Evolutionary conservation across 441 rosid species (phyloP).

Genomic region (Manihot esculenta): DNA sequence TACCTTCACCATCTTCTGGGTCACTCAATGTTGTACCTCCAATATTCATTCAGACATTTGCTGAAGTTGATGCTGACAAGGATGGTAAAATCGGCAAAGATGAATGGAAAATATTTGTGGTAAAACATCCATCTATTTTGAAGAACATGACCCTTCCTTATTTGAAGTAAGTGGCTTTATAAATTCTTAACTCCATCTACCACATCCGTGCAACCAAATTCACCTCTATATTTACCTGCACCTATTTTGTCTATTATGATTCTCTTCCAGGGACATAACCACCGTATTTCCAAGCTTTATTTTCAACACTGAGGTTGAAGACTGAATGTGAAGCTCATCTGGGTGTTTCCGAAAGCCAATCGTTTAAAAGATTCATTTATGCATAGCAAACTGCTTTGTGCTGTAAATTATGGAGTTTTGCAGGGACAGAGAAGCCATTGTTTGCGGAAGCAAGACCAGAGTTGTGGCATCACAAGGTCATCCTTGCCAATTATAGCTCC

Average conservation of each 20-base stretch:
- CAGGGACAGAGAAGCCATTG: not conserved
- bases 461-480: not conserved
- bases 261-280: conserved; percentile 56
- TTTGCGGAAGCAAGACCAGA: not conserved
- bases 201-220: not conserved
- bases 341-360: not conserved
- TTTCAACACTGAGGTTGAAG: conserved; percentile 56
- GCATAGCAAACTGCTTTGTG: not conserved
- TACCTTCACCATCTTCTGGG: not conserved
- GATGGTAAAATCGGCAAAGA: conserved; percentile 70
- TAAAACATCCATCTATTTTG: conserved; percentile 57
- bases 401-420: not conserved
- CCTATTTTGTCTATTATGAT: not conserved
- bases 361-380: not conserved
- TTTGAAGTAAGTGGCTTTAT: conserved; percentile 47
- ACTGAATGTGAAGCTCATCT: conserved; percentile 27
- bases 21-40: not conserved
- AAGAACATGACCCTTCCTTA: conserved; percentile 88
- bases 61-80: conserved; percentile 64
- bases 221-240: not conserved
- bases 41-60: conserved; percentile 60
- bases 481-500: not conserved
- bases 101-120: conserved; percentile 67
- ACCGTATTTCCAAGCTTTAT: conserved; percentile 62
- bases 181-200: not conserved